Conservation (phyloP, 176 grass and related monocot genomes). For the Oryza meyeriana region DNA sequence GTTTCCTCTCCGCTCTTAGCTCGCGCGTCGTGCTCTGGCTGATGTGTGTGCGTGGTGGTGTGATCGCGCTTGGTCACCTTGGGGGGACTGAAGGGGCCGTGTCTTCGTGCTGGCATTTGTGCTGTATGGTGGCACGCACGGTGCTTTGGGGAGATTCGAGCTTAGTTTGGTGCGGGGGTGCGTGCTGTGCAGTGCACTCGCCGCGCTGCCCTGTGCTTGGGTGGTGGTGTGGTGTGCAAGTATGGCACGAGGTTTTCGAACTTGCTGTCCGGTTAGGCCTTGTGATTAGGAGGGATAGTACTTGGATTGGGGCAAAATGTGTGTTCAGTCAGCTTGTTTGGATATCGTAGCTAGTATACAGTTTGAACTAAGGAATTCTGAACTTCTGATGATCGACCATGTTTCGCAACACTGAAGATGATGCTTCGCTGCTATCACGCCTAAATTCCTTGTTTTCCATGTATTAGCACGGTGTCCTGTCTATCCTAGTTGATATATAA, state of each 20-base stretch:
- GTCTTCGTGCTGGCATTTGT: slow-evolving; percentile 8
- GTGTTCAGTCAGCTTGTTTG: not conserved
- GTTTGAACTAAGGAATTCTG: not conserved
- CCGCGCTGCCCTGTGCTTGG: no score
- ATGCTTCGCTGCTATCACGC: not conserved
- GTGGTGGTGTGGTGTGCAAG: not conserved
- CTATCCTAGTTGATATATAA: not conserved
- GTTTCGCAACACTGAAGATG: not conserved
- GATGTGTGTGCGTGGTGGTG: not conserved
- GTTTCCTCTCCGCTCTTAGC: not conserved
- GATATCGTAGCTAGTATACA: not conserved
- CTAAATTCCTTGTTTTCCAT: not conserved
- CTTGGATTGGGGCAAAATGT: not conserved
- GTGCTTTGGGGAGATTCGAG: not conserved
- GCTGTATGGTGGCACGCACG: not conserved
- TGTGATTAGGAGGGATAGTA: not conserved
- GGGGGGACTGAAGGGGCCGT: not conserved
- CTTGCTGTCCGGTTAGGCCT: not conserved
- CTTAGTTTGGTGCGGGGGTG: not conserved
- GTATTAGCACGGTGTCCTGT: no score
- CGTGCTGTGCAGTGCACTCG: not conserved
- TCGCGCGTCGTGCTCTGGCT: no score
- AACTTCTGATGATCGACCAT: not conserved
- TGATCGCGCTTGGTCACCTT: not conserved
- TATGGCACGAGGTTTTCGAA: not conserved